Percentiles rank a stretch among this genome's conserved stretches.
Evolutionary conservation across 257 asterid species (phyloP).

Genomic region (Haberlea rhodopensis): DNA sequence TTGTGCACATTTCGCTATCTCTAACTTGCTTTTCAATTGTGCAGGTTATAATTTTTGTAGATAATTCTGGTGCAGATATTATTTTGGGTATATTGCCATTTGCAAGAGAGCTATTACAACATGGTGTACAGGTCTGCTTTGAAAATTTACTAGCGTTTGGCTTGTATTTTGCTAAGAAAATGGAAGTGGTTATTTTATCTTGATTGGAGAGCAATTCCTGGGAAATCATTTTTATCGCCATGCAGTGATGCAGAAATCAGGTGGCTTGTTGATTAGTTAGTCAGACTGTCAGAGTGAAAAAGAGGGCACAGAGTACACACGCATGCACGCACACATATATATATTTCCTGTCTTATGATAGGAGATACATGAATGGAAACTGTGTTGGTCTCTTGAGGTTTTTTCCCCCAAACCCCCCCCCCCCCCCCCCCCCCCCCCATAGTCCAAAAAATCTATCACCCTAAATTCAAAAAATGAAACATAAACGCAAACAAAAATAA

Average conservation of each 20-base stretch:
- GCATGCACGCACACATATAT: no score
- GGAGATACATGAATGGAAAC: background rate
- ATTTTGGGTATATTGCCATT: conserved; percentile 92
- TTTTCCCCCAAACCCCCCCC: no score
- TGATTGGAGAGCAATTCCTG: conserved; percentile 10
- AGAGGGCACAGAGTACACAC: background rate
- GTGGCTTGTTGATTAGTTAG: conserved; percentile 1
- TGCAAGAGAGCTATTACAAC: conserved; percentile 84
- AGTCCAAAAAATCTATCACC: no score
- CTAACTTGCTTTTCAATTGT: conserved; percentile 26
- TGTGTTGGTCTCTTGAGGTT: no score
- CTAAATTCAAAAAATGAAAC: no score
- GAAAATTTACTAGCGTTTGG: conserved; percentile 17
- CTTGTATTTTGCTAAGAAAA: background rate
- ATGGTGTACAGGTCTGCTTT: conserved; percentile 71
- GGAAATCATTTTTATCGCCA: conserved; percentile 16
- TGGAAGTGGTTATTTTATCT: conserved; percentile 5
- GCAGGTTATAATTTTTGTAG: conserved; percentile 90
- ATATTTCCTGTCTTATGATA: background rate
- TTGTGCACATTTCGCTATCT: background rate
- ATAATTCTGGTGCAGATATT: conserved; percentile 95
- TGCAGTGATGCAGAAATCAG: conserved; percentile 13
- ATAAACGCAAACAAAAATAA: no score
- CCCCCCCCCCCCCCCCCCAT: no score
- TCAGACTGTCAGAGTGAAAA: background rate